A percentile compares a stretch with the other conserved stretches of the same genome.
Evolutionary conservation across 257 asterid species (phyloP).

Genomic region (Solanum pennellii): DNA sequence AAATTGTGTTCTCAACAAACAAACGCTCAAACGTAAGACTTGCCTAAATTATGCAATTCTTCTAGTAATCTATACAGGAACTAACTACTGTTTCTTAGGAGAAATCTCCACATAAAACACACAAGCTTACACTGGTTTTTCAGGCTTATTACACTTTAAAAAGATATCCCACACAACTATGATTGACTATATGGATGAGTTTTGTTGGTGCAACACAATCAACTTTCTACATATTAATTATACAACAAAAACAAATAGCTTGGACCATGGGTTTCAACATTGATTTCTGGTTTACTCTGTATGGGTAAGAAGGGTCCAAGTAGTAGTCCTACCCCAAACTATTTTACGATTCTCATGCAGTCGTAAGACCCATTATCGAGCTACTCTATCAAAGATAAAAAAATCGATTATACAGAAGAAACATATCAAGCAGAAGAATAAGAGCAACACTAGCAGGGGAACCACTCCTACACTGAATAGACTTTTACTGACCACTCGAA

Average conservation of each 20-base stretch:
- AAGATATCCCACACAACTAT: slow-evolving; percentile 69
- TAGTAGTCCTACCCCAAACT: too few relatives aligned
- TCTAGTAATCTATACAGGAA: neutral
- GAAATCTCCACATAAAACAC: neutral
- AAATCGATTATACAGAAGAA: too few relatives aligned
- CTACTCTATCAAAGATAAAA: too few relatives aligned
- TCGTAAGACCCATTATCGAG: too few relatives aligned
- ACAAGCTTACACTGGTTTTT: neutral
- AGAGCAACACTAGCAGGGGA: too few relatives aligned
- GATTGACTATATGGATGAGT: slow-evolving; percentile 60
- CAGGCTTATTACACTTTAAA: slow-evolving; percentile 46
- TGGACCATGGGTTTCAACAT: slow-evolving; percentile 61
- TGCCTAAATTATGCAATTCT: neutral
- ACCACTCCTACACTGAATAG: too few relatives aligned
- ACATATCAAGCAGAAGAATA: too few relatives aligned
- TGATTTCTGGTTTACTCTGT: slow-evolving; percentile 59
- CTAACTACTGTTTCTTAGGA: neutral
- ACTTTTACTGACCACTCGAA: too few relatives aligned
- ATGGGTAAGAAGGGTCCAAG: slow-evolving; percentile 35
- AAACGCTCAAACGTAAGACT: neutral
- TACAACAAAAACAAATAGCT: slow-evolving; percentile 34
- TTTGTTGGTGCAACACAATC: slow-evolving; percentile 74
- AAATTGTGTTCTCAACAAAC: neutral
- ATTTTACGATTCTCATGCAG: too few relatives aligned
- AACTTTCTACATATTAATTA: slow-evolving; percentile 43